Evolutionary conservation across 306 rosid species (phyloP).

Genomic region (Luffa aegyptiaca): DNA sequence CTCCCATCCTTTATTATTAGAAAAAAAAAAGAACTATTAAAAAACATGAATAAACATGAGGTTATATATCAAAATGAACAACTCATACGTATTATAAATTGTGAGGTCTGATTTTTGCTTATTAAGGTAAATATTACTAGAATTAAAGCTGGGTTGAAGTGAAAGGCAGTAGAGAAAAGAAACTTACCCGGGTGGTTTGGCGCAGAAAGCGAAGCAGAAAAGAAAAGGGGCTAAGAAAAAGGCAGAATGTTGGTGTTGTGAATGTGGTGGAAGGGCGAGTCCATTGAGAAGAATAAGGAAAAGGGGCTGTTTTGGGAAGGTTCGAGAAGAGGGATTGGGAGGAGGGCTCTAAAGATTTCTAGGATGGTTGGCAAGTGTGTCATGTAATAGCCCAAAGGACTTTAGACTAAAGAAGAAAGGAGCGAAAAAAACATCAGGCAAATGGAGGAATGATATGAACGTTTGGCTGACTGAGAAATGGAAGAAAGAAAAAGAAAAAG

Average conservation of each 20-base stretch:
- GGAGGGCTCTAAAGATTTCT: background rate
- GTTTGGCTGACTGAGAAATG: background rate
- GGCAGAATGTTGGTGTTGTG: background rate
- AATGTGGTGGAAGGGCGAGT: background rate
- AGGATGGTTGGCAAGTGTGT: background rate
- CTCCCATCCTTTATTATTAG: too few species aligned
- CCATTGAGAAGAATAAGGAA: background rate
- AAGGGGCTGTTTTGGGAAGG: background rate
- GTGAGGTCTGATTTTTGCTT: too few species aligned
- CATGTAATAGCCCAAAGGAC: too few species aligned
- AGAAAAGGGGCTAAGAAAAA: background rate
- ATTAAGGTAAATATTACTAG: too few species aligned
- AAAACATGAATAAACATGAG: too few species aligned
- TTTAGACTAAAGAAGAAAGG: too few species aligned
- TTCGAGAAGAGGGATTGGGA: background rate
- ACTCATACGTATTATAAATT: too few species aligned
- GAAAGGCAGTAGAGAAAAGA: background rate
- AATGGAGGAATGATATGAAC: background rate
- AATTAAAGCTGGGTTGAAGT: too few species aligned
- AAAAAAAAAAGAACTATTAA: too few species aligned
- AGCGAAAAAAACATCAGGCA: background rate
- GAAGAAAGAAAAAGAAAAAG: too few species aligned
- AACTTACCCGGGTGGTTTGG: background rate
- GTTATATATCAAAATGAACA: too few species aligned
- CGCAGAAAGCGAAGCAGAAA: background rate